phyloP scores from a whole-genome alignment of 176 grass and related monocot genomes.

The Lolium perenne region DNA sequence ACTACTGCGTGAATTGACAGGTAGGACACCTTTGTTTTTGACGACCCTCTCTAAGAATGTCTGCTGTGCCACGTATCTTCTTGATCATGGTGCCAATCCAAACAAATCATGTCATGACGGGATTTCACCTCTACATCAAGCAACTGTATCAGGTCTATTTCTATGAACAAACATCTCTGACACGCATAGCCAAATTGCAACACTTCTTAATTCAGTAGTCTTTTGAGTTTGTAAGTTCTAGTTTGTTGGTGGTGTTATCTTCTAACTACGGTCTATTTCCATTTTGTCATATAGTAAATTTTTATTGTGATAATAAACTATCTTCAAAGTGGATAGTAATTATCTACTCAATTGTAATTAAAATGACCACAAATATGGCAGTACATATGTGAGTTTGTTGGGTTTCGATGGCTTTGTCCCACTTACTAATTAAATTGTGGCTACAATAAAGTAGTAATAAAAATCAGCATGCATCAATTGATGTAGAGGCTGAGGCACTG shows the following conservation, averaged over 20 bases:
- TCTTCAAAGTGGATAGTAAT: background rate
- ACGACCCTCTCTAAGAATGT: background rate
- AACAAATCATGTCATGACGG: background rate
- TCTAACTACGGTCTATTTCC: background rate
- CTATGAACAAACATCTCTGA: background rate
- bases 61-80: background rate
- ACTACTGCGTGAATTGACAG: background rate
- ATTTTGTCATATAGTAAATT: background rate
- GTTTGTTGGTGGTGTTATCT: background rate
- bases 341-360: background rate
- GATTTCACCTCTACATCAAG: background rate
- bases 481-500: too few species aligned
- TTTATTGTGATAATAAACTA: background rate
- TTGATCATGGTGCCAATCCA: slow-evolving; percentile 7
- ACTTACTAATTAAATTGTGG: background rate
- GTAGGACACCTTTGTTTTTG: background rate
- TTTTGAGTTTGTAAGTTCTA: background rate
- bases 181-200: background rate
- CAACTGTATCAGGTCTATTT: background rate
- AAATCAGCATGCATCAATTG: too few species aligned
- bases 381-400: background rate
- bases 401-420: background rate
- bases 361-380: background rate
- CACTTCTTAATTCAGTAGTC: background rate
- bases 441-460: too few species aligned